Base-by-base conservation (phyloP, 73 alveolate genomes). In the Paramecium primaurelia region DNA sequence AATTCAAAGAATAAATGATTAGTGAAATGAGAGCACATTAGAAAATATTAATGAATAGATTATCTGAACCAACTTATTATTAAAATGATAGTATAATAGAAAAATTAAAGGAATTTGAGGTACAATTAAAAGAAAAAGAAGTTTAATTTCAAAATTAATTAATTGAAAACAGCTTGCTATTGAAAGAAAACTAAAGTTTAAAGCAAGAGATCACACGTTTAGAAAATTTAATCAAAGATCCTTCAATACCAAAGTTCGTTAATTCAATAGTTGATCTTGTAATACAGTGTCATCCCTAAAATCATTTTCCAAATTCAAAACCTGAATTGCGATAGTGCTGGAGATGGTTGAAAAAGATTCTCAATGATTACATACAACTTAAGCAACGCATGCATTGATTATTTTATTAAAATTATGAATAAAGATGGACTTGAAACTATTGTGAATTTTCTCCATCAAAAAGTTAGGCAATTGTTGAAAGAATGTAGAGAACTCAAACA, bases 331-430 rank as follows among this genome's bases (percentile, higher is more conserved):
- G 58, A 28, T 77, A 80, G 34, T 80, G 91, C 25, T 80, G 91
- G 91, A 80, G 91, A 11, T 80, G 91, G 91, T 36, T 80, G 47
- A 80, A 80, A 47, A 34, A 25, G 44, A 80, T 80, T 45, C 73
- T 80, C 49, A 42, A 80, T 45, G 91, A 80, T 32, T 80, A 80
- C 73, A 80, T 80, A 40, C 32, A 44, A 11, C 9, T 80, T 10
- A 80, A 80, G 34, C 51, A 42, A 45, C 51, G 73, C 47, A 44
- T 22, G 75, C n/a, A 49, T 42, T 80, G 44, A 80, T 80, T 42
- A 45, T 45, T 42, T 45, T 54, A 54, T 42, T 80, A 42, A 44
- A 40, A 80, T 80, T 26, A 49, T 45, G 64, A 73, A 73, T 73
- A 73, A 14, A 40, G 87, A 73, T 73, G 87, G 87, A 37, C n/a